These are phyloP conservation scores for Debaryomyces sp. DNA, from an alignment of 1,139 yeast species.

Conservation along the genomic window DNA sequence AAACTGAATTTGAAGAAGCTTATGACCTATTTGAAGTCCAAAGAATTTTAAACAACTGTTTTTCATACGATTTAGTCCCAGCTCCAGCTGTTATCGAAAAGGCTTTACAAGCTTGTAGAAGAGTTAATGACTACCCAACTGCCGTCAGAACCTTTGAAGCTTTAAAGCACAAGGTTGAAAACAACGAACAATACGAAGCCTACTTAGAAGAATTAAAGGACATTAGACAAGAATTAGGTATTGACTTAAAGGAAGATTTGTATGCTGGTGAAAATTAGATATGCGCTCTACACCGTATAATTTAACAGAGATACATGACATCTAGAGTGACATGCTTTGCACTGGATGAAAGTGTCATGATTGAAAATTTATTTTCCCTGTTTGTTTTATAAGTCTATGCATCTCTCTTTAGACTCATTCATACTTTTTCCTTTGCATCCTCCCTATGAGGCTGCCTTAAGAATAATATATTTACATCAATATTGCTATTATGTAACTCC, in stretches of 20 bases:
- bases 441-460: not conserved
- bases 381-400: constrained; percentile 2
- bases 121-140: constrained; percentile 98
- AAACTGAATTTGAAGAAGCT: constrained; percentile 96
- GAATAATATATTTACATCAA: constrained; percentile 6
- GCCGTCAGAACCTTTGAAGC: constrained; percentile 98
- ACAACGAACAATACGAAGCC: constrained; percentile 89
- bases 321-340: not conserved
- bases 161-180: constrained; percentile 93
- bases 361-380: not conserved
- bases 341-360: constrained; percentile 3
- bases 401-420: constrained; percentile 4
- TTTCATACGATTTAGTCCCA: constrained; percentile 97
- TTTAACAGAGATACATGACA: not conserved
- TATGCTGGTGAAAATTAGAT: constrained; percentile 39
- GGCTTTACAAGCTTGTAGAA: constrained; percentile 97
- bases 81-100: constrained; percentile 95
- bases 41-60: constrained; percentile 86
- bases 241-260: constrained; percentile 92
- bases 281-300: not conserved
- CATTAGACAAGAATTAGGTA: constrained; percentile 88
- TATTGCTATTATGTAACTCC: not conserved
- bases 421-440: constrained; percentile 2
- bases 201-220: constrained; percentile 94
- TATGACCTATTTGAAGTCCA: constrained; percentile 98